Percentiles rank a stretch among this genome's conserved stretches.
Conservation (phyloP, 83 land plant species). For the Picea mariana region DNA sequence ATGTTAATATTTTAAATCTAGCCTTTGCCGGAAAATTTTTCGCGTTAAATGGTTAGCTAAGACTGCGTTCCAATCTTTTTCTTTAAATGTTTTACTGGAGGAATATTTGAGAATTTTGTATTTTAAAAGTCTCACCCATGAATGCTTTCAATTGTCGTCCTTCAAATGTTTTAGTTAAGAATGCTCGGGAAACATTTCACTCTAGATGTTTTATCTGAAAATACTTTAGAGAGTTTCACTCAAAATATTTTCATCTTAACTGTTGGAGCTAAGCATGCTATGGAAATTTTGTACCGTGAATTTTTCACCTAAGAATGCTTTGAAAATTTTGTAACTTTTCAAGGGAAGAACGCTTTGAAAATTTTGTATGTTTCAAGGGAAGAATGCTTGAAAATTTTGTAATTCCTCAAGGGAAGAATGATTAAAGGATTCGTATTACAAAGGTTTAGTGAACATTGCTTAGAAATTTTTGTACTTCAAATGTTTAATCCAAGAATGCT, state of each 20-base stretch:
- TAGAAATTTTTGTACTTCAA: too few species aligned
- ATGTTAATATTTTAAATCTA: neutral
- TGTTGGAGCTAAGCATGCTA: too few species aligned
- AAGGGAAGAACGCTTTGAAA: too few species aligned
- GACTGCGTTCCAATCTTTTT: too few species aligned
- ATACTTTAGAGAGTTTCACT: too few species aligned
- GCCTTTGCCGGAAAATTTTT: conserved; percentile 7
- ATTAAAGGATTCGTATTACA: too few species aligned
- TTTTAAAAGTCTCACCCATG: neutral
- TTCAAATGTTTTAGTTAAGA: neutral
- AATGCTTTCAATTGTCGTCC: neutral
- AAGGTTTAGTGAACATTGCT: too few species aligned
- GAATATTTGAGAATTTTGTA: neutral
- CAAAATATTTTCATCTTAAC: too few species aligned
- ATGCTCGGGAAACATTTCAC: neutral
- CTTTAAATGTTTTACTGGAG: neutral
- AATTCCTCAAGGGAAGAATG: too few species aligned
- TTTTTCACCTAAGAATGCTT: neutral
- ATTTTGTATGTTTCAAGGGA: too few species aligned
- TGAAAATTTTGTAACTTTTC: neutral
- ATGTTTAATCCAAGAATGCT: too few species aligned
- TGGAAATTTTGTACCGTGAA: neutral
- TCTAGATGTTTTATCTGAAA: too few species aligned
- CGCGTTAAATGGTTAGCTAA: neutral
- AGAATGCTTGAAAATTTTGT: neutral